Conservation (phyloP, 2,329 filamentous ascomycete species). For the Ceratocystis destructans region DNA sequence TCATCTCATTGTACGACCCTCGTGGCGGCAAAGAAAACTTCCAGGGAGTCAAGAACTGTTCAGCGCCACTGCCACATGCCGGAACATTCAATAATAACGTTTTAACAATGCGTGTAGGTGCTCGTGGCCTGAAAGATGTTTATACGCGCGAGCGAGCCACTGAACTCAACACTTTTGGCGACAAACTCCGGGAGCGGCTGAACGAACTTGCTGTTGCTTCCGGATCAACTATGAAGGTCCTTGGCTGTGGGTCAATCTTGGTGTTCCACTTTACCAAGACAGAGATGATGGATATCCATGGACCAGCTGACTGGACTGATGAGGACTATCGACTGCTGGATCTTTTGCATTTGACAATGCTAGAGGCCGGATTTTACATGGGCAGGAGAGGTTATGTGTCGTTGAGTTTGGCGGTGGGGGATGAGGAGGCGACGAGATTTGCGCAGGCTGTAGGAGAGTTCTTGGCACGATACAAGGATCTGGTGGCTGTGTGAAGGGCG, state of each 20-base stretch:
- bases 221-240: slow-evolving; percentile 29
- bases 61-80: slow-evolving; percentile 35
- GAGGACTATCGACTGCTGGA: slow-evolving; percentile 25
- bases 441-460: slow-evolving; percentile 28
- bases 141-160: slow-evolving; percentile 26
- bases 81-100: slow-evolving; percentile 58
- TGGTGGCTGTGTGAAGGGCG: slow-evolving; percentile 8
- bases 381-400: slow-evolving; percentile 31
- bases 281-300: slow-evolving; percentile 25
- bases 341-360: slow-evolving; percentile 35
- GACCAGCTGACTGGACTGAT: slow-evolving; percentile 18
- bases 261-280: slow-evolving; percentile 28
- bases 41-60: slow-evolving; percentile 46
- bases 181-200: slow-evolving; percentile 25
- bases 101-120: slow-evolving; percentile 35
- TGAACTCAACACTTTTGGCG: slow-evolving; percentile 26
- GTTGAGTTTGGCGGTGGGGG: slow-evolving; percentile 29
- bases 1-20: slow-evolving; percentile 47
- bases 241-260: slow-evolving; percentile 29
- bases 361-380: slow-evolving; percentile 33
- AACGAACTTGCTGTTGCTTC: slow-evolving; percentile 23
- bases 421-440: slow-evolving; percentile 31
- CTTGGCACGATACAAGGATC: slow-evolving; percentile 5
- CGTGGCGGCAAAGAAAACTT: slow-evolving; percentile 37
- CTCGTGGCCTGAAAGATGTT: slow-evolving; percentile 26